A percentile compares a stretch with the other conserved stretches of the same genome.
Conservation (phyloP, 1,284 basidiomycete species). For the Boletus smithii region DNA sequence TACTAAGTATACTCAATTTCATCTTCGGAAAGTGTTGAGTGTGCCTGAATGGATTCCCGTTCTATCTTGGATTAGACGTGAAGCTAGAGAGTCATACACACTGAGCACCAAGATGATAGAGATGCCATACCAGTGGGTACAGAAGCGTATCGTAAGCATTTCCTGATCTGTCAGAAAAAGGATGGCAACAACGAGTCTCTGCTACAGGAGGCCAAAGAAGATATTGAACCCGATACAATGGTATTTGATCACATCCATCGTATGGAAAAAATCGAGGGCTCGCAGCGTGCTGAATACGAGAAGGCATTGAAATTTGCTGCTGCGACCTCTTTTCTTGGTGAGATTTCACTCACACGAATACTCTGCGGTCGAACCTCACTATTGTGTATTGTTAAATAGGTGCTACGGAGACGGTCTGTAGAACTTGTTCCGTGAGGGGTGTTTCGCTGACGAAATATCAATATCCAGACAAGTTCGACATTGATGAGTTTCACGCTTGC, state of each 20-base stretch:
- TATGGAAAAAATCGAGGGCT: constrained; percentile 15
- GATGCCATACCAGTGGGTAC: constrained; percentile 17
- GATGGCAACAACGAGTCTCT: background rate
- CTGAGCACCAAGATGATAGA: constrained; percentile 12
- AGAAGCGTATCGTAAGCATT: constrained; percentile 11
- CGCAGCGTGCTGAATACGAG: constrained; percentile 14
- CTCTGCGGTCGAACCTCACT: background rate
- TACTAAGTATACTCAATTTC: background rate
- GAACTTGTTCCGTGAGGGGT: background rate
- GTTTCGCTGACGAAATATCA: background rate
- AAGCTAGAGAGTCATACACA: constrained; percentile 12
- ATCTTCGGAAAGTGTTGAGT: constrained; percentile 11
- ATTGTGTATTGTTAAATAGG: background rate
- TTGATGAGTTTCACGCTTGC: constrained; percentile 31
- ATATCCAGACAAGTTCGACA: constrained; percentile 5
- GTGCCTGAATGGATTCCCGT: constrained; percentile 27
- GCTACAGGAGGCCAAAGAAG: constrained; percentile 10
- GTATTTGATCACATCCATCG: constrained; percentile 20
- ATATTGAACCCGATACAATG: constrained; percentile 13
- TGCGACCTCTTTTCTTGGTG: background rate
- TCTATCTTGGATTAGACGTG: constrained; percentile 14
- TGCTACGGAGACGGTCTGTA: constrained; percentile 17
- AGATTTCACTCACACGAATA: background rate
- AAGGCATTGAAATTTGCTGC: constrained; percentile 15
- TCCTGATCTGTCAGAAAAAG: background rate